Evolutionary conservation across 1,284 basidiomycete genomes (phyloP).

Genomic region (Cystobasidium pallidum): DNA sequence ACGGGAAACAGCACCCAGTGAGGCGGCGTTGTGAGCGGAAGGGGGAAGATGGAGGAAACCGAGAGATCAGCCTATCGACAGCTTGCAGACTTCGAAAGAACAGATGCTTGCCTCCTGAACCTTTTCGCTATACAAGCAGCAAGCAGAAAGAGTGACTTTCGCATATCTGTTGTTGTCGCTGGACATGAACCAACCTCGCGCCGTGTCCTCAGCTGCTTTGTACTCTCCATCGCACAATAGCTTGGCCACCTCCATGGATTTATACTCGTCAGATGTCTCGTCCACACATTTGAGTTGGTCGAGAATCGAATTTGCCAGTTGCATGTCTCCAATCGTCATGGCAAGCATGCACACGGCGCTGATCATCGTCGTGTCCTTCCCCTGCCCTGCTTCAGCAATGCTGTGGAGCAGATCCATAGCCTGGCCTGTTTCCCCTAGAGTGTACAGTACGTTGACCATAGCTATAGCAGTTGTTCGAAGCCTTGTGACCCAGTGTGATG

Average conservation of each 20-base stretch:
- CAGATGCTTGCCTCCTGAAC: constrained; percentile 5
- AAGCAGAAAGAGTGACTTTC: constrained; percentile 22
- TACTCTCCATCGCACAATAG: constrained; percentile 2
- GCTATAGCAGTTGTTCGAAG: constrained; percentile 23
- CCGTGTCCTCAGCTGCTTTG: constrained; percentile 13
- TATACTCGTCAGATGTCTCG: not conserved
- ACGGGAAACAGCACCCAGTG: too few relatives aligned
- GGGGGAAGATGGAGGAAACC: too few relatives aligned
- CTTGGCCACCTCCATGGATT: not conserved
- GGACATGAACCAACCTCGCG: not conserved
- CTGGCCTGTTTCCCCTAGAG: constrained; percentile 7
- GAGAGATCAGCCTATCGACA: too few relatives aligned
- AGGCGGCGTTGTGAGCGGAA: too few relatives aligned
- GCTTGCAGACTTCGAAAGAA: not conserved
- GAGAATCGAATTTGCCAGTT: not conserved
- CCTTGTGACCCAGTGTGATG: constrained; percentile 22
- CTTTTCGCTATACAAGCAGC: constrained; percentile 33
- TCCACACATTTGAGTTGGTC: not conserved
- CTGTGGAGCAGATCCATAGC: constrained; percentile 6
- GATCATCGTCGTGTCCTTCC: not conserved
- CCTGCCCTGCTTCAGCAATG: not conserved
- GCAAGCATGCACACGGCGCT: constrained; percentile 6
- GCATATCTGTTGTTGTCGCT: not conserved
- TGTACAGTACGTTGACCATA: constrained; percentile 19
- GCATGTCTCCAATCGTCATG: constrained; percentile 25